Evolutionary conservation across 2,329 filamentous ascomycete genomes (phyloP).

Genomic region (Curvularia sp.): DNA sequence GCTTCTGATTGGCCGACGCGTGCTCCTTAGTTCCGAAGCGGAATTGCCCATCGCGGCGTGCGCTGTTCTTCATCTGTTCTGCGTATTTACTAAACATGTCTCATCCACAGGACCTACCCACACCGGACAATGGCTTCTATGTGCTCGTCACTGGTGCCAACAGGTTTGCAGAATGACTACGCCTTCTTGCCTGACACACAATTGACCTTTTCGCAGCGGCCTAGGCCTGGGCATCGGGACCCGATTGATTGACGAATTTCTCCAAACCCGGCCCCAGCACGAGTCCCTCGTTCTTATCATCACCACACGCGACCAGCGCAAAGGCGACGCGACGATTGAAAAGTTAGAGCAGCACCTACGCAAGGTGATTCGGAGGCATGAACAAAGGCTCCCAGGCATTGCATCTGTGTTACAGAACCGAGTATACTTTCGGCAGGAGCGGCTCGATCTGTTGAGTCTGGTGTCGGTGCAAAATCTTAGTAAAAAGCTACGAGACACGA

Average conservation of each 20-base stretch:
- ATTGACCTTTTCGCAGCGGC: constrained; percentile 66
- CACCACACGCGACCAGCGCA: constrained; percentile 78
- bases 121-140: constrained; percentile 51
- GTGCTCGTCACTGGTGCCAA: constrained; percentile 86
- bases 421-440: constrained; percentile 63
- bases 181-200: not conserved
- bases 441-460: constrained; percentile 64
- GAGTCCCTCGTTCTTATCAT: constrained; percentile 80
- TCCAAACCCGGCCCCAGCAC: constrained; percentile 68
- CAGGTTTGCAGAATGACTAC: constrained; percentile 62
- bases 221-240: constrained; percentile 84
- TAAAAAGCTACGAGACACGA: constrained; percentile 58
- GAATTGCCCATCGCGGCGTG: constrained; percentile 15
- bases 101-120: constrained; percentile 28
- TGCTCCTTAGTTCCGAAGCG: not conserved
- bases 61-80: not conserved
- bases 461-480: constrained; percentile 63
- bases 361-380: constrained; percentile 51
- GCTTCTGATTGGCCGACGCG: constrained; percentile 21
- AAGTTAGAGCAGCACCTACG: constrained; percentile 69
- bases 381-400: constrained; percentile 47
- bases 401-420: constrained; percentile 50
- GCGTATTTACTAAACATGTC: constrained; percentile 24
- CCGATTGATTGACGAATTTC: constrained; percentile 89
- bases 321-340: constrained; percentile 74